Evolutionary conservation across 2,329 filamentous ascomycete genomes (phyloP).

Genomic region (Pseudogymnoascus pannorum): DNA sequence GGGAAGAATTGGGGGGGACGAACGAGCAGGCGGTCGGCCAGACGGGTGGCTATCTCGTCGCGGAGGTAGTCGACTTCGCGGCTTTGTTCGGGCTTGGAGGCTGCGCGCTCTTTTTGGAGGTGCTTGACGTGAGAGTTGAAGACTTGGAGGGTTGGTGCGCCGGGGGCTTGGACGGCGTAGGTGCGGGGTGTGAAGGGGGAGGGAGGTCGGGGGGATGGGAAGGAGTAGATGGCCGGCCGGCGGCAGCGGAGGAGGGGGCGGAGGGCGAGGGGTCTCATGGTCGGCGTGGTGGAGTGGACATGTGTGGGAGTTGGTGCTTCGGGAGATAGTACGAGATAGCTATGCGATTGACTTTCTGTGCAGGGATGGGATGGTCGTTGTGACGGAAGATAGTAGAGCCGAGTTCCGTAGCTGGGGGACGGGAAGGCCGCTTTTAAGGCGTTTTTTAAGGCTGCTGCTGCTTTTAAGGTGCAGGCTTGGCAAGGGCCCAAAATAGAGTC

Average conservation of each 20-base stretch:
- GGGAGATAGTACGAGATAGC: neutral
- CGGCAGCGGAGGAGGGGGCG: neutral
- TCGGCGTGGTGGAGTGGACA: neutral
- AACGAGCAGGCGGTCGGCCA: constrained; percentile 81
- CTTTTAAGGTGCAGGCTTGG: neutral
- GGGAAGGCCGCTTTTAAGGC: constrained; percentile 2
- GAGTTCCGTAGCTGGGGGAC: neutral
- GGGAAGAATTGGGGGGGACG: constrained; percentile 11
- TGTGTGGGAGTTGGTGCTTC: neutral
- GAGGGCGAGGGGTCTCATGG: neutral
- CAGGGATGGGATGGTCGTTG: neutral
- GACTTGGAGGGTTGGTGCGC: constrained; percentile 74
- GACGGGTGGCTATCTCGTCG: constrained; percentile 77
- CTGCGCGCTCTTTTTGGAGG: constrained; percentile 84
- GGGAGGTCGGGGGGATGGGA: constrained; percentile 13
- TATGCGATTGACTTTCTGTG: neutral
- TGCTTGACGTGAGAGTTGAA: constrained; percentile 87
- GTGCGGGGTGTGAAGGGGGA: constrained; percentile 35
- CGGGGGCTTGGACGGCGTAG: constrained; percentile 74
- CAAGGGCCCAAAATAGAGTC: neutral
- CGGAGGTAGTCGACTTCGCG: constrained; percentile 85
- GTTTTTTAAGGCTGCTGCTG: neutral
- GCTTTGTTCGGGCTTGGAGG: constrained; percentile 59
- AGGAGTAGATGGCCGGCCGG: neutral
- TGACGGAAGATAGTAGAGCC: neutral